Percentiles rank a stretch among this genome's conserved stretches.
These are phyloP conservation scores for Ramalina intermedia DNA, from an alignment of 495 filamentous ascomycete genomes.

Conservation along the genomic window DNA sequence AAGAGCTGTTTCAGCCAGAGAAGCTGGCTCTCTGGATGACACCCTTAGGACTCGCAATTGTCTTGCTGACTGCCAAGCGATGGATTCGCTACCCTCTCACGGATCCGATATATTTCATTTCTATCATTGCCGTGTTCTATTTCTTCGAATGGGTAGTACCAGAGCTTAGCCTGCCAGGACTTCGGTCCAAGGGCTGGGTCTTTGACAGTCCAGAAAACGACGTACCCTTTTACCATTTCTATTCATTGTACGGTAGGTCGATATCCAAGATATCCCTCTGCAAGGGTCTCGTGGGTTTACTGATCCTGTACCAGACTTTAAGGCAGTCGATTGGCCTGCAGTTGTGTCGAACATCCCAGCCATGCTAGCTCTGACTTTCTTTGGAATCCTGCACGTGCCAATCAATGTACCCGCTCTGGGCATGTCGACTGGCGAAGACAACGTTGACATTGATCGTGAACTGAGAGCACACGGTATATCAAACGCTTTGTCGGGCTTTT, in stretches of 20 bases:
- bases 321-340: conserved; percentile 63
- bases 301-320: conserved; percentile 29
- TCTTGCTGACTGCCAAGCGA: conserved; percentile 60
- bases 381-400: conserved; percentile 89
- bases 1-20: conserved; percentile 51
- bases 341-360: conserved; percentile 70
- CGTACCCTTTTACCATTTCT: conserved; percentile 94
- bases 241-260: conserved; percentile 67
- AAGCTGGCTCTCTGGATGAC: conserved; percentile 73
- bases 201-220: conserved; percentile 71
- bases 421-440: conserved; percentile 77
- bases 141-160: conserved; percentile 54
- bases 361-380: conserved; percentile 96
- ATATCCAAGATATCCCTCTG: background rate
- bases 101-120: conserved; percentile 74
- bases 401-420: conserved; percentile 93
- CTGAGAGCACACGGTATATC: conserved; percentile 86
- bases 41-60: conserved; percentile 59
- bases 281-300: background rate
- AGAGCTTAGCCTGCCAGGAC: conserved; percentile 40
- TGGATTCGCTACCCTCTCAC: conserved; percentile 67
- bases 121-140: conserved; percentile 70
- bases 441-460: conserved; percentile 80
- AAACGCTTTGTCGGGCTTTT: conserved; percentile 73
- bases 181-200: conserved; percentile 71